phyloP scores from a whole-genome alignment of 805 yeast species.

The Maudiozyma turicensis region DNA sequence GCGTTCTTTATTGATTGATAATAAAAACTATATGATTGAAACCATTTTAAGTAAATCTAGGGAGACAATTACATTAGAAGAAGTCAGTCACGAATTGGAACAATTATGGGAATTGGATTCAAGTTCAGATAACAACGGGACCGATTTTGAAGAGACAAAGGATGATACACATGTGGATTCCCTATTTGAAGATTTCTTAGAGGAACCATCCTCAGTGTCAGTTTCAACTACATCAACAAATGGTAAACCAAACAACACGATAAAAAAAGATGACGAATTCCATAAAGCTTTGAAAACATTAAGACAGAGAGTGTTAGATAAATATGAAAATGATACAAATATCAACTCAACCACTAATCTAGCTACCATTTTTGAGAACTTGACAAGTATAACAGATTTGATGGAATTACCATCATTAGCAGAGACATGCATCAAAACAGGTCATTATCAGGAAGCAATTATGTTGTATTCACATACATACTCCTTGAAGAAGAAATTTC shows the following conservation, averaged over 20 bases:
- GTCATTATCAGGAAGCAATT: constrained; percentile 82
- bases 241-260: constrained; percentile 7
- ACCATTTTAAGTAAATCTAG: constrained; percentile 29
- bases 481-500: constrained; percentile 60
- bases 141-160: not conserved
- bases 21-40: constrained; percentile 34
- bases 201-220: not conserved
- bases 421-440: constrained; percentile 73
- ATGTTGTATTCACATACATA: constrained; percentile 70
- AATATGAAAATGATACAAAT: not conserved
- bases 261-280: constrained; percentile 22
- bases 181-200: constrained; percentile 9
- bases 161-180: not conserved
- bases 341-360: constrained; percentile 11
- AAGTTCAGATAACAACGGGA: not conserved
- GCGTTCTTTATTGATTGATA: constrained; percentile 29
- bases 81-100: constrained; percentile 17
- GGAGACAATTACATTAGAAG: constrained; percentile 8
- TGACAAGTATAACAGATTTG: constrained; percentile 66
- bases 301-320: constrained; percentile 10
- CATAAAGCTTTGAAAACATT: constrained; percentile 21
- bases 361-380: constrained; percentile 42
- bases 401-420: constrained; percentile 78
- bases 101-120: constrained; percentile 25
- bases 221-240: not conserved